Conservation (phyloP, 1,139 yeast species). For the Chernovozyma aurita region DNA sequence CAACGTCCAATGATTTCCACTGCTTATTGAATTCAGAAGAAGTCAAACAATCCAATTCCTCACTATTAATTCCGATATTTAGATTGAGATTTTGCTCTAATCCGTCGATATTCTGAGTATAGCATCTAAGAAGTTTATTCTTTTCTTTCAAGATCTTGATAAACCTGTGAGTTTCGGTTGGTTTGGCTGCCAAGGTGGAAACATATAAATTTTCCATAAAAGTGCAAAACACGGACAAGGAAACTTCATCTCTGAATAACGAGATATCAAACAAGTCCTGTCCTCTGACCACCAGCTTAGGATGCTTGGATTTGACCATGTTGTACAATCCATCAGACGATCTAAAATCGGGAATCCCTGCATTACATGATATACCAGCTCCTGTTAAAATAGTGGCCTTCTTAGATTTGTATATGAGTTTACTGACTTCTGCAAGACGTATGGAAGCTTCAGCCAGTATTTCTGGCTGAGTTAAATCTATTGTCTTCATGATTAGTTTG, state of each 20-base stretch:
- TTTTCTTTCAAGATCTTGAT: conserved; percentile 61
- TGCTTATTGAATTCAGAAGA: conserved; percentile 25
- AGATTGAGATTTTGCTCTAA: conserved; percentile 38
- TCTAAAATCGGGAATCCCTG: conserved; percentile 94
- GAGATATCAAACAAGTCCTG: conserved; percentile 88
- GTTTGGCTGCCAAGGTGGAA: conserved; percentile 60
- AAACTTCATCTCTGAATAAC: conserved; percentile 62
- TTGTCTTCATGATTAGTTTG: conserved; percentile 32
- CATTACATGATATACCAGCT: conserved; percentile 94
- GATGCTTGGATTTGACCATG: conserved; percentile 60
- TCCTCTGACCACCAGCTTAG: conserved; percentile 65
- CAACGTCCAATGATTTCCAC: conserved; percentile 70
- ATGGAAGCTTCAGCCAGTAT: conserved; percentile 27
- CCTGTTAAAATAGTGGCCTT: conserved; percentile 72
- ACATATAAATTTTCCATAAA: conserved; percentile 72
- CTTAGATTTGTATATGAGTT: conserved; percentile 41
- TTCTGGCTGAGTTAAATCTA: conserved; percentile 22
- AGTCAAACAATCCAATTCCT: conserved; percentile 20
- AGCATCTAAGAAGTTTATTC: conserved; percentile 73
- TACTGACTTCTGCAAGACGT: conserved; percentile 35
- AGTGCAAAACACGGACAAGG: conserved; percentile 68
- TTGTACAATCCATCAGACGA: conserved; percentile 81
- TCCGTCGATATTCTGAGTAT: conserved; percentile 72
- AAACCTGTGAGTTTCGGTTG: conserved; percentile 82
- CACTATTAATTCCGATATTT: conserved; percentile 34